Evolutionary conservation across 306 rosid genomes (phyloP).

Genomic region (Acacia acuminata): DNA sequence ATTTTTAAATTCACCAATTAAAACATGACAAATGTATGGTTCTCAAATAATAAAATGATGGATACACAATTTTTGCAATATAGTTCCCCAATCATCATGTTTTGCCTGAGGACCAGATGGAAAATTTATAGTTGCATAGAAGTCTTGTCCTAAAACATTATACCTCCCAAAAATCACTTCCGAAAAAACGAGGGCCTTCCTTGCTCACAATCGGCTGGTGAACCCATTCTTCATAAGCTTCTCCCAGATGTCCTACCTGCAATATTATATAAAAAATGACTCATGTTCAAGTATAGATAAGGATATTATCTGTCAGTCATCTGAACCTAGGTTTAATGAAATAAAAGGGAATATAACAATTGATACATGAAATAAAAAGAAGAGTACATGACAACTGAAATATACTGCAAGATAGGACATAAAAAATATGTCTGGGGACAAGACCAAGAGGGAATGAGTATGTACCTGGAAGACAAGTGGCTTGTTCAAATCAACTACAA

Average conservation of each 20-base stretch:
- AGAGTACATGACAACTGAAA: constrained; percentile 16
- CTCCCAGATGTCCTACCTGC: constrained; percentile 95
- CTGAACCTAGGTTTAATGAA: constrained; percentile 3
- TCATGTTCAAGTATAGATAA: constrained; percentile 1
- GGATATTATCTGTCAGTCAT: neutral
- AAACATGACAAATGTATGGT: neutral
- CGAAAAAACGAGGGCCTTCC: constrained; percentile 89
- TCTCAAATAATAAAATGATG: neutral
- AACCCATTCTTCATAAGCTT: constrained; percentile 90
- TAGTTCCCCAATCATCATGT: neutral
- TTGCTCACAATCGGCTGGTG: constrained; percentile 90
- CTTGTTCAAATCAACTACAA: constrained; percentile 78
- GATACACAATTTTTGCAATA: neutral
- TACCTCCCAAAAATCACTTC: constrained; percentile 87
- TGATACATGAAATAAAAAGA: neutral
- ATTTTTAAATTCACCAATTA: neutral
- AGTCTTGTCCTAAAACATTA: neutral
- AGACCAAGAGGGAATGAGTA: neutral
- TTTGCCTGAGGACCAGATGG: neutral
- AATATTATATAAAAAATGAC: constrained; percentile 26
- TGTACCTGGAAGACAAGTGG: constrained; percentile 92
- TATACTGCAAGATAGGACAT: constrained; percentile 13
- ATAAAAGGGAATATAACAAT: neutral
- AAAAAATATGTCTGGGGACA: neutral
- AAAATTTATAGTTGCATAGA: neutral